Evolutionary conservation across 148 eudicot genomes (phyloP).

Genomic region (Camellia lanceoleosa): DNA sequence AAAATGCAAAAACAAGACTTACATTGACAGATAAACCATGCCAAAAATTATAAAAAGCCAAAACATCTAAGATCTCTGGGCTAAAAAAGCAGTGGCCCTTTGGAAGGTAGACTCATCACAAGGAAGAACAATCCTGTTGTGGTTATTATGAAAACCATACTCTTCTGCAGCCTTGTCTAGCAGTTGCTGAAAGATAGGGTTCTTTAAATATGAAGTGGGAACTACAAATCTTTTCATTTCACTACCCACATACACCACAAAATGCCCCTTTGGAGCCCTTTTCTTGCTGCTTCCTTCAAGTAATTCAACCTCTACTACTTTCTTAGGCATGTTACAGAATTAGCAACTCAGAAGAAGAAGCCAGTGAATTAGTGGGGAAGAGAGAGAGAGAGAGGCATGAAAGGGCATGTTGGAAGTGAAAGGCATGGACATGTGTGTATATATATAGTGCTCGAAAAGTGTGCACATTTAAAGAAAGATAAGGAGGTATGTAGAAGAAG

Average conservation of each 20-base stretch:
- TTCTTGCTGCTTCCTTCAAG: not conserved
- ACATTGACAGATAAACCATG: too few relatives aligned
- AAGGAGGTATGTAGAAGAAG: constrained; percentile 15
- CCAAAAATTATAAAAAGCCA: too few relatives aligned
- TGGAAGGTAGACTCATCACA: constrained; percentile 49
- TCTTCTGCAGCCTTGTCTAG: constrained; percentile 56
- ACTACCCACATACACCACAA: constrained; percentile 69
- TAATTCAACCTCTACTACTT: constrained; percentile 31
- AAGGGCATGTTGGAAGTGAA: not conserved
- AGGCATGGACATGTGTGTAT: not conserved
- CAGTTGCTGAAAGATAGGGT: constrained; percentile 42
- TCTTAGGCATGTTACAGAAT: constrained; percentile 19
- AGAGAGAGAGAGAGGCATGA: not conserved
- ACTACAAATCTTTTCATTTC: constrained; percentile 49
- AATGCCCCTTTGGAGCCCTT: constrained; percentile 61
- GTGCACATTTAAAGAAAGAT: constrained; percentile 12
- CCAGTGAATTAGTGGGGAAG: not conserved
- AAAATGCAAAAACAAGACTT: too few relatives aligned
- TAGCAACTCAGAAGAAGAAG: not conserved
- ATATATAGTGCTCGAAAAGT: constrained; percentile 1
- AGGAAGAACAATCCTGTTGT: constrained; percentile 46
- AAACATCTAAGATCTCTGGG: not conserved
- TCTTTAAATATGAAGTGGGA: constrained; percentile 47
- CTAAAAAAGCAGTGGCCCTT: constrained; percentile 12
- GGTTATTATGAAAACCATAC: constrained; percentile 40